Conservation (phyloP, 106 monocot genomes). For the Dioscorea zingiberensis region DNA sequence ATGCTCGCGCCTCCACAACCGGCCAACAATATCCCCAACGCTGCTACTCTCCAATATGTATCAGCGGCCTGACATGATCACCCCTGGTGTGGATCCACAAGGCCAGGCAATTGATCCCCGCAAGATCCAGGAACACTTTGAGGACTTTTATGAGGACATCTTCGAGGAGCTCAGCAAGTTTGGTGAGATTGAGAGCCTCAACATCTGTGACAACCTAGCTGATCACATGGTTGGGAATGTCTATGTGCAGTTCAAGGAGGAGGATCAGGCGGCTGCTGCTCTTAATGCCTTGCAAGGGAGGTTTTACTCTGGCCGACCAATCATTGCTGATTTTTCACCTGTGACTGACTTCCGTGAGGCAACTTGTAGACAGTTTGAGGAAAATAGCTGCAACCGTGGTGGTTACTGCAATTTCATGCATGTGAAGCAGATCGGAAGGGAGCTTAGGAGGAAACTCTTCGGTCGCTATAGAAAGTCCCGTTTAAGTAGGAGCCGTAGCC, state of each 20-base stretch:
- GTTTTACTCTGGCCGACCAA: constrained; percentile 47
- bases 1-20: constrained; percentile 35
- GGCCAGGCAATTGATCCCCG: constrained; percentile 29
- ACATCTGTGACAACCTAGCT: constrained; percentile 51
- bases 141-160: constrained; percentile 43
- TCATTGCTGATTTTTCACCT: constrained; percentile 55
- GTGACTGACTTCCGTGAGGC: constrained; percentile 60
- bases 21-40: constrained; percentile 30
- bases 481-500: constrained; percentile 22
- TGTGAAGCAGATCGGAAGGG: constrained; percentile 38
- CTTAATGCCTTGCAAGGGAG: constrained; percentile 28
- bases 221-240: constrained; percentile 67
- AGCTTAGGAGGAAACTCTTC: constrained; percentile 35
- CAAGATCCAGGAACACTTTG: constrained; percentile 41
- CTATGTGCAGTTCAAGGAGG: constrained; percentile 51
- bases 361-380: constrained; percentile 53
- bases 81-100: constrained; percentile 29
- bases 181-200: constrained; percentile 39
- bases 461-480: constrained; percentile 14
- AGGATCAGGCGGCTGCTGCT: constrained; percentile 43
- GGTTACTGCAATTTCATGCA: constrained; percentile 66
- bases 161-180: constrained; percentile 42
- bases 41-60: constrained; percentile 42
- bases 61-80: constrained; percentile 39
- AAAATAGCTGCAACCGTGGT: constrained; percentile 48